Evolutionary conservation across 2,329 filamentous ascomycete species (phyloP).

Genomic region (Paraconiothyrium brasiliense): DNA sequence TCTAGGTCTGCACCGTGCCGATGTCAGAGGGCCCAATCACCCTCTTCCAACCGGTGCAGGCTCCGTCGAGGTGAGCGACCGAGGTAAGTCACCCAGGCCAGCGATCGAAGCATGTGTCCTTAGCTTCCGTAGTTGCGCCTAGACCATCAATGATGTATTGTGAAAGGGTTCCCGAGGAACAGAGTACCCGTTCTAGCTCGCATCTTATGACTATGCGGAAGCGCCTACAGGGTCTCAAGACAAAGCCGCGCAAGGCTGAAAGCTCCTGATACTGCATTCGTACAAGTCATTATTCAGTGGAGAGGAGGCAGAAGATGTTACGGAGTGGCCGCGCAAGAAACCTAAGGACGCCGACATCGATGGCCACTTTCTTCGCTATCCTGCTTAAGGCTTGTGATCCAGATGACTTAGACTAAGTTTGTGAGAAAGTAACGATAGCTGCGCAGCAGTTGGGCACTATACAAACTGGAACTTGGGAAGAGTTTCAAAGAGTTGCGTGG

Average conservation of each 20-base stretch:
- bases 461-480: not conserved
- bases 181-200: not conserved
- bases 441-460: not conserved
- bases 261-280: not conserved
- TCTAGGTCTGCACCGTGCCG: too few relatives aligned
- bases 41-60: not conserved
- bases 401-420: not conserved
- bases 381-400: not conserved
- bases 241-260: not conserved
- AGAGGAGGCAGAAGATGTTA: not conserved
- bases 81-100: too few relatives aligned
- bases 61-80: too few relatives aligned
- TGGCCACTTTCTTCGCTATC: not conserved
- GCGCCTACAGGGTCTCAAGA: not conserved
- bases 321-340: not conserved
- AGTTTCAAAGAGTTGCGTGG: not conserved
- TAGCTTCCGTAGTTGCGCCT: not conserved
- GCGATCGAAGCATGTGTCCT: not conserved
- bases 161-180: not conserved
- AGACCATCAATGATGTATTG: not conserved
- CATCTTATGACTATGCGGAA: not conserved
- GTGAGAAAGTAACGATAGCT: not conserved
- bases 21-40: too few relatives aligned
- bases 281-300: not conserved
- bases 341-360: not conserved